These are phyloP conservation scores for Luzula sylvatica DNA, from an alignment of 176 grass and related monocot species.

Conservation along the genomic window DNA sequence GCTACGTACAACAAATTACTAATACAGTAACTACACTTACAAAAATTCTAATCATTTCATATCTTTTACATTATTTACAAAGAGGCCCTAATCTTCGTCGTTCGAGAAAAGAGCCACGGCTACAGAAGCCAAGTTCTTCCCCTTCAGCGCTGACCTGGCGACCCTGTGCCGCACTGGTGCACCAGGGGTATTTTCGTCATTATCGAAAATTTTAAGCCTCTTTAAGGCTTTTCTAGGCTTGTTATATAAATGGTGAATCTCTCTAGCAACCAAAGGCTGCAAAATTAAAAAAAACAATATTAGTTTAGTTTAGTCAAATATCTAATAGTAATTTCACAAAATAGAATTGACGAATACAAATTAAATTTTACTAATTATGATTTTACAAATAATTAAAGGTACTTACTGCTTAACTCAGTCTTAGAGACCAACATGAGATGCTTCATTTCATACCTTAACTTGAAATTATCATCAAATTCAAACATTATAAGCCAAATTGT, in stretches of 20 bases:
- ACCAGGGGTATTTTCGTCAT: conserved; percentile 18
- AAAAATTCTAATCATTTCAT: neutral
- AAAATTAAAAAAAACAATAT: neutral
- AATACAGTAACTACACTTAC: conserved; percentile 1
- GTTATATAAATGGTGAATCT: conserved; percentile 46
- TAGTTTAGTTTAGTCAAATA: neutral
- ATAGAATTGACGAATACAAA: neutral
- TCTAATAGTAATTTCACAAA: neutral
- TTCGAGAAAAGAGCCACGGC: conserved; percentile 33
- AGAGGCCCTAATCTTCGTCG: conserved; percentile 19
- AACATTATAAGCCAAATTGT: too few relatives aligned
- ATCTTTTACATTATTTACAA: conserved; percentile 35
- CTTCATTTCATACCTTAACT: conserved; percentile 64
- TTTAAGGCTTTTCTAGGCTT: neutral
- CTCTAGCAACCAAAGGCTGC: conserved; percentile 55
- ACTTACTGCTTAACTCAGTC: conserved; percentile 52
- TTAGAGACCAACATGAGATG: conserved; percentile 84
- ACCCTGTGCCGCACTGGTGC: conserved; percentile 66
- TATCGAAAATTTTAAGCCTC: conserved; percentile 2
- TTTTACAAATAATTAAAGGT: too few relatives aligned
- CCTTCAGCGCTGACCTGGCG: conserved; percentile 33
- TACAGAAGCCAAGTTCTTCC: conserved; percentile 37
- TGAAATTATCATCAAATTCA: too few relatives aligned
- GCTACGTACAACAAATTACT: conserved; percentile 19
- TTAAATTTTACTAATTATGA: too few relatives aligned